Percentiles rank a stretch among this genome's conserved stretches.
Evolutionary conservation across 495 filamentous ascomycete species (phyloP).

Genomic region (Daldinia caldariorum): DNA sequence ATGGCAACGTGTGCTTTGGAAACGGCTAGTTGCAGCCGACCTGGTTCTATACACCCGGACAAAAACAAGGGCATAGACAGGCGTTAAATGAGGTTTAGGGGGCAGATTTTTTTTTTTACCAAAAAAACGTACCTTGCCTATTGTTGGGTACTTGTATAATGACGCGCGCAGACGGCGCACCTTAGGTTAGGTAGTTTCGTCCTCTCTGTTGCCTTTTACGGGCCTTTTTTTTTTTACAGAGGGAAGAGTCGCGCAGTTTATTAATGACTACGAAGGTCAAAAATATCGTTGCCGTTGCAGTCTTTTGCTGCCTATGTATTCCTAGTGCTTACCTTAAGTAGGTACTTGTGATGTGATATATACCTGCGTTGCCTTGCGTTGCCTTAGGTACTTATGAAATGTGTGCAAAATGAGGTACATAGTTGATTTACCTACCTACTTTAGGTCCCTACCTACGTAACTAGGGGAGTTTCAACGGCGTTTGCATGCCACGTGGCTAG

Average conservation of each 20-base stretch:
- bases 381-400: not conserved
- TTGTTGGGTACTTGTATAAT: not conserved
- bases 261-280: not conserved
- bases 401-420: slow-evolving; percentile 5
- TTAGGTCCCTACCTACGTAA: slow-evolving; percentile 2
- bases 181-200: not conserved
- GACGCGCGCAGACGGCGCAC: not conserved
- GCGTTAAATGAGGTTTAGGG: not conserved
- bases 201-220: not conserved
- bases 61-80: not conserved
- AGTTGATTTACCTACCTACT: not conserved
- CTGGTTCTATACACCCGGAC: not conserved
- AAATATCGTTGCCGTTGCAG: not conserved
- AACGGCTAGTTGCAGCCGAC: not conserved
- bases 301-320: not conserved
- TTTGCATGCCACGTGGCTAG: slow-evolving; percentile 35
- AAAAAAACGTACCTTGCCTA: too few relatives aligned
- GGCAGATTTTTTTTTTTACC: not conserved
- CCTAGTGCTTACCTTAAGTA: too few relatives aligned
- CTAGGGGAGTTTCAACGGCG: not conserved
- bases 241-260: slow-evolving; percentile 1
- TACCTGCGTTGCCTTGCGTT: too few relatives aligned
- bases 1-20: not conserved
- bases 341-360: too few relatives aligned
- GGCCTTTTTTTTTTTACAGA: not conserved